Base-by-base conservation (phyloP, 192 early-diverging fungal genomes). In the Backusella tarrabulga region DNA sequence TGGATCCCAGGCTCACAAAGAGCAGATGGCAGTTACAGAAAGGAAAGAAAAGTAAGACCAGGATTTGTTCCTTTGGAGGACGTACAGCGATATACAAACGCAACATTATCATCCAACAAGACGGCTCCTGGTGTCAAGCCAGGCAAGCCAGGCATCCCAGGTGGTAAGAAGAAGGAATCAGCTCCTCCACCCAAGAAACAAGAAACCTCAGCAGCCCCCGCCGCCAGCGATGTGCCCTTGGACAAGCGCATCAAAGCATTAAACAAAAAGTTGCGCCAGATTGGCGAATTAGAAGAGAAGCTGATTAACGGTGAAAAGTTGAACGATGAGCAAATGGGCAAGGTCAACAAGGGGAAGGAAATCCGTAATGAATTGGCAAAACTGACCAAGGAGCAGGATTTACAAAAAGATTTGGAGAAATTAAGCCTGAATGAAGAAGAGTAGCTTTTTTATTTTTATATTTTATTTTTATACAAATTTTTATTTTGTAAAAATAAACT, bases 41-140 rank as follows among this genome's bases (percentile, higher is more conserved):
- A 88, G 42, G 93, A 93, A 78, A 88, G 89, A 54, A 88, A 89
- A 71, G 83, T 94, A 36, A 87, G 93, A 15, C 88, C 88, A 38
- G 93, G 93, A 5, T 94, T 85, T 76, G 86, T 87, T 11, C 90
- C 91, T 23, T 82, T 76, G 34, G 92, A 93, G 75, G 93, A 94
- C 76, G 84, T 91, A 2, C 73, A 72, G 38, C 84, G 85, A 4
- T 94, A 93, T 81, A 81, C 87, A 11, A 93, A 92, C 80, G 71
- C 72, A 11, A 84, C 81, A 6, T 80, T 90, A n/a, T 83, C 56
- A 12, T 63, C 56, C 11, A 63, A 63, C 23, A 63, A 87, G 41
- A 36, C 75, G 44, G 15, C 19, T 44, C 42, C 42, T 44, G 42
- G 42, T 3, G 15, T 3, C 42, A 44, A 44, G 11, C 36, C 36